A percentile compares a stretch with the other conserved stretches of the same genome.
Evolutionary conservation across 768 basidiomycete genomes (phyloP).

Genomic region (Mycena sanguinolenta): DNA sequence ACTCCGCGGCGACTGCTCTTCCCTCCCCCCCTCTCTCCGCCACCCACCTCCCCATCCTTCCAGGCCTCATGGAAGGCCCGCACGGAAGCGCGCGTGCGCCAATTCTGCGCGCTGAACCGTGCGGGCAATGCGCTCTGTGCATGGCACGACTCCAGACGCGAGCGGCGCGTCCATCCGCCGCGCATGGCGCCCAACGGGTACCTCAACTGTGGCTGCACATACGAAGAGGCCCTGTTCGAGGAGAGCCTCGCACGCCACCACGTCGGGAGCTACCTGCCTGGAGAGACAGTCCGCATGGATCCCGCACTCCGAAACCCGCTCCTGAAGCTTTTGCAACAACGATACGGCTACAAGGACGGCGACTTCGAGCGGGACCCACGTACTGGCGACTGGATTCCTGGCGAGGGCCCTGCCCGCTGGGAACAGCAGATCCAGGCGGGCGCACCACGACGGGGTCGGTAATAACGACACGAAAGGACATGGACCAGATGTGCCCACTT

Average conservation of each 20-base stretch:
- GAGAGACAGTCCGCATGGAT: slow-evolving; percentile 91
- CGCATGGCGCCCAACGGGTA: slow-evolving; percentile 83
- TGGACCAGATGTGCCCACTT: background rate
- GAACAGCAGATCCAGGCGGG: slow-evolving; percentile 66
- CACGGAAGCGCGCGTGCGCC: slow-evolving; percentile 77
- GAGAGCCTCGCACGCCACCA: slow-evolving; percentile 84
- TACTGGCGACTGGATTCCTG: slow-evolving; percentile 76
- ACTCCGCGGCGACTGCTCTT: slow-evolving; percentile 31
- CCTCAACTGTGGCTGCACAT: slow-evolving; percentile 90
- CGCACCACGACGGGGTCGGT: slow-evolving; percentile 41
- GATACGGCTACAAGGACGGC: slow-evolving; percentile 86
- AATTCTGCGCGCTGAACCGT: slow-evolving; percentile 86
- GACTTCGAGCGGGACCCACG: slow-evolving; percentile 83
- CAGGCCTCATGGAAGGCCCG: slow-evolving; percentile 77
- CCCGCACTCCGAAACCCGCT: slow-evolving; percentile 87
- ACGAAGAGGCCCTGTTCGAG: slow-evolving; percentile 88
- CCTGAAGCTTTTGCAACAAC: slow-evolving; percentile 74
- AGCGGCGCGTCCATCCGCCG: slow-evolving; percentile 82
- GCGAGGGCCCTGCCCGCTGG: slow-evolving; percentile 75
- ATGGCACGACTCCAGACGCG: slow-evolving; percentile 91
- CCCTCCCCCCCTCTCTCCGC: slow-evolving; percentile 45
- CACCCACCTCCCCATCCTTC: slow-evolving; percentile 62
- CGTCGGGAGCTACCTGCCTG: slow-evolving; percentile 87
- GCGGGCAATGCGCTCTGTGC: slow-evolving; percentile 91
- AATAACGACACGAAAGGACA: slow-evolving; percentile 26